Evolutionary conservation across 352 stramenopile genomes (phyloP).

Genomic region (Globisporangium alternatum): DNA sequence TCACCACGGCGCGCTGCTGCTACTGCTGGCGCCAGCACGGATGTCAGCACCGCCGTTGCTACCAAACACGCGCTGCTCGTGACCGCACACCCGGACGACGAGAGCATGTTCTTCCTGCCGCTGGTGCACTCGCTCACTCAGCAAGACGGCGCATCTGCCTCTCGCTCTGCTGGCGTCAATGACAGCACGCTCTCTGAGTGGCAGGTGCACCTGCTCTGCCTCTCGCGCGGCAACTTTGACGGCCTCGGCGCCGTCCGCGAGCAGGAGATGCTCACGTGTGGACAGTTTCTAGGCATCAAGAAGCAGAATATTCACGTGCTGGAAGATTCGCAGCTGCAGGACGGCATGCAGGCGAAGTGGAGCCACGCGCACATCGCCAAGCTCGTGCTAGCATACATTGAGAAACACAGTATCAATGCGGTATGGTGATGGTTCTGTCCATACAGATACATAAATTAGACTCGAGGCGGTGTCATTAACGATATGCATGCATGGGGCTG

Average conservation of each 20-base stretch:
- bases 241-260: constrained; percentile 80
- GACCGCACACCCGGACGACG: constrained; percentile 95
- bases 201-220: constrained; percentile 86
- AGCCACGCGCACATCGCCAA: constrained; percentile 53
- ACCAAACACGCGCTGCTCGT: constrained; percentile 75
- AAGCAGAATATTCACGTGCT: constrained; percentile 54
- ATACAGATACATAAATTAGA: constrained; percentile 5
- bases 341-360: constrained; percentile 85
- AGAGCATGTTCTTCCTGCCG: constrained; percentile 97
- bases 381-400: constrained; percentile 54
- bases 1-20: constrained; percentile 2
- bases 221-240: constrained; percentile 92
- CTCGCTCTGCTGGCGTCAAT: neutral
- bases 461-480: neutral
- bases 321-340: constrained; percentile 81
- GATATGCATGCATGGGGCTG: neutral
- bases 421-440: constrained; percentile 26
- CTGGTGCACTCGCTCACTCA: constrained; percentile 59
- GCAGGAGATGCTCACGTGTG: constrained; percentile 75
- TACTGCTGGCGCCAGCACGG: neutral
- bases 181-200: constrained; percentile 26
- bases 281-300: constrained; percentile 50
- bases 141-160: neutral
- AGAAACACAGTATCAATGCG: constrained; percentile 55
- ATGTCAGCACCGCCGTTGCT: neutral